These are phyloP conservation scores for Sugiyamaella castrensis DNA, from an alignment of 1,139 yeast species.

Conservation along the genomic window DNA sequence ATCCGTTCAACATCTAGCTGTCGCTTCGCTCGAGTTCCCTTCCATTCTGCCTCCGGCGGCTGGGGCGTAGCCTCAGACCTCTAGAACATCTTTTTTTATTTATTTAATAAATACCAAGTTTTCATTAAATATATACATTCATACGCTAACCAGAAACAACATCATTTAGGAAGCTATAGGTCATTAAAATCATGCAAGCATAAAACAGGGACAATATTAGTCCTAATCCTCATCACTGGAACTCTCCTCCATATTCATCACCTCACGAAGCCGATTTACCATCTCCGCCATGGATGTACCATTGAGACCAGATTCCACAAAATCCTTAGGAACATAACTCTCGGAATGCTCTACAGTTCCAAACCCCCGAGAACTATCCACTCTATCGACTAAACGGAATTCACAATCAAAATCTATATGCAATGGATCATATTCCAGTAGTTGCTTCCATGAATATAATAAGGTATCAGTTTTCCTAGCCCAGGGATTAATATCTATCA, in stretches of 20 bases:
- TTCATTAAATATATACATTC: too few relatives aligned
- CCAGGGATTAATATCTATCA: conserved; percentile 86
- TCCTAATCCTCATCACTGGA: neutral
- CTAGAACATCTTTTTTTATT: too few relatives aligned
- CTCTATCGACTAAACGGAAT: conserved; percentile 66
- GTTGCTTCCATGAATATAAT: conserved; percentile 81
- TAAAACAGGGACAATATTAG: neutral
- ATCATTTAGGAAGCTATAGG: too few relatives aligned
- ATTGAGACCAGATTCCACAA: conserved; percentile 79
- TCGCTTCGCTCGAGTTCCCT: too few relatives aligned
- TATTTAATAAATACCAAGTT: too few relatives aligned
- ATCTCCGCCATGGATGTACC: conserved; percentile 33
- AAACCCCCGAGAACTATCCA: conserved; percentile 59
- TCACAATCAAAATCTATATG: conserved; percentile 43
- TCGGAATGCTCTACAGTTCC: conserved; percentile 81
- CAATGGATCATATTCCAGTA: conserved; percentile 40
- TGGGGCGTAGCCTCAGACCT: too few relatives aligned
- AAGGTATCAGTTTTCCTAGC: conserved; percentile 71
- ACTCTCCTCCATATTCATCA: conserved; percentile 19
- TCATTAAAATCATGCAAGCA: too few relatives aligned
- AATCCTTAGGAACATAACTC: conserved; percentile 86
- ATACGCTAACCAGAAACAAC: too few relatives aligned
- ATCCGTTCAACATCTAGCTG: too few relatives aligned
- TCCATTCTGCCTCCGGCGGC: too few relatives aligned
- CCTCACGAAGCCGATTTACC: conserved; percentile 29